Conservation (phyloP, 83 land plant species). For the Isoetes engelmannii region DNA sequence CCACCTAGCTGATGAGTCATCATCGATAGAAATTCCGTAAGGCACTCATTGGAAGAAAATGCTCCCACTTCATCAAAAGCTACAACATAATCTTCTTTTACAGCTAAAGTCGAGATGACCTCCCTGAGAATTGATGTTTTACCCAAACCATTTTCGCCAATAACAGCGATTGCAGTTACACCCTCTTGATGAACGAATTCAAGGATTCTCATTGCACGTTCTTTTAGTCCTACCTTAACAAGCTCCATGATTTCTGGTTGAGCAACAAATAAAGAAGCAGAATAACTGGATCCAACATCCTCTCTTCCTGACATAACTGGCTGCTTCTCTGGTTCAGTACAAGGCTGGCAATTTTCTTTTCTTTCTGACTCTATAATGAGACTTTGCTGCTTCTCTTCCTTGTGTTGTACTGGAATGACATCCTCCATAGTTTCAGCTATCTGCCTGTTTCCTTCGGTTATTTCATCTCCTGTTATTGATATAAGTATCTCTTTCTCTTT, state of each 20-base stretch:
- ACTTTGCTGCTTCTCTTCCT: no score
- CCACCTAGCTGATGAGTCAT: constrained; percentile 6
- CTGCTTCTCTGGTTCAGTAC: no score
- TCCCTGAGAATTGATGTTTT: constrained; percentile 2
- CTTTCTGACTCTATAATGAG: no score
- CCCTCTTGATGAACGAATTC: background rate
- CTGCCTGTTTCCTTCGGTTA: background rate
- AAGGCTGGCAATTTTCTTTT: no score
- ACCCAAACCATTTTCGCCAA: background rate
- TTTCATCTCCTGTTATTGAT: background rate
- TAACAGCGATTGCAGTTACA: background rate
- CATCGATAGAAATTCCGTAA: background rate
- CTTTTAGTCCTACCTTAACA: background rate
- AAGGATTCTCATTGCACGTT: background rate
- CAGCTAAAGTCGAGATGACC: background rate
- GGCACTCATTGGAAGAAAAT: background rate
- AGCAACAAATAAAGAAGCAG: background rate
- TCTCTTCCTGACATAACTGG: background rate
- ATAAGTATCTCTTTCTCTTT: background rate
- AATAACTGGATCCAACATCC: background rate
- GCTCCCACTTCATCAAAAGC: background rate
- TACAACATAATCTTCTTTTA: background rate
- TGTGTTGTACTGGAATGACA: no score
- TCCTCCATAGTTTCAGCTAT: background rate
- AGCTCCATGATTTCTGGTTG: background rate